phyloP scores from a whole-genome alignment of 768 basidiomycete species.

The Stropharia rugosoannulata region DNA sequence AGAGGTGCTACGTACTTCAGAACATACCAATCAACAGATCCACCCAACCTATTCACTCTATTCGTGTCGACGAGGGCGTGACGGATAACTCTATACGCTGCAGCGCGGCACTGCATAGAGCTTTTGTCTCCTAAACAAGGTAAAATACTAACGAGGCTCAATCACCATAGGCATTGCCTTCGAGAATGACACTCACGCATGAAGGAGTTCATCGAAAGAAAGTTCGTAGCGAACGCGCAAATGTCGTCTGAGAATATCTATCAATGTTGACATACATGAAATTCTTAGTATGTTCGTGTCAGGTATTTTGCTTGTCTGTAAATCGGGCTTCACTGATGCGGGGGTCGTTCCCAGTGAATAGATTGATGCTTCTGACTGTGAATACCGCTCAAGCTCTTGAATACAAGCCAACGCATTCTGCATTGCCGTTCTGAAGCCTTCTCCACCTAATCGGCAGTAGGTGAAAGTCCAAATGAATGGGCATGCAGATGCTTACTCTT shows the following conservation, averaged over 20 bases:
- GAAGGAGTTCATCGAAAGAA: slow-evolving; percentile 64
- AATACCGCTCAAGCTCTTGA: slow-evolving; percentile 50
- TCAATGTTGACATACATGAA: slow-evolving; percentile 64
- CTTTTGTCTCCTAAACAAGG: slow-evolving; percentile 76
- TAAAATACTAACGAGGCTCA: slow-evolving; percentile 51
- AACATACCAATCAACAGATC: slow-evolving; percentile 85
- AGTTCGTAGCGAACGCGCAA: slow-evolving; percentile 78
- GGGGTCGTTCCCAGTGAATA: slow-evolving; percentile 33
- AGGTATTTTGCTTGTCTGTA: slow-evolving; percentile 27
- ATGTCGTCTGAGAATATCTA: slow-evolving; percentile 64
- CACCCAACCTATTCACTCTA: slow-evolving; percentile 64
- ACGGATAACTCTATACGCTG: slow-evolving; percentile 82
- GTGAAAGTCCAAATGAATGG: not conserved
- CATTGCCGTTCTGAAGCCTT: slow-evolving; percentile 74
- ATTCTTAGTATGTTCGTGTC: slow-evolving; percentile 57
- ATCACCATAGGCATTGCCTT: not conserved
- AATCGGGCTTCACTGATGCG: slow-evolving; percentile 26
- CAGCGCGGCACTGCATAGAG: slow-evolving; percentile 73
- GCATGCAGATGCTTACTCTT: slow-evolving; percentile 31
- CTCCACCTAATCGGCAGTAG: slow-evolving; percentile 29
- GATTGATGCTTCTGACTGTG: slow-evolving; percentile 31
- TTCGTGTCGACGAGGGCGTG: slow-evolving; percentile 72
- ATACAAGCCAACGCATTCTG: slow-evolving; percentile 62
- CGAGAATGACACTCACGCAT: slow-evolving; percentile 54
- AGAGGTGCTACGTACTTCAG: slow-evolving; percentile 58